phyloP scores from a whole-genome alignment of 73 alveolate species.

The Blepharisma stoltei region DNA sequence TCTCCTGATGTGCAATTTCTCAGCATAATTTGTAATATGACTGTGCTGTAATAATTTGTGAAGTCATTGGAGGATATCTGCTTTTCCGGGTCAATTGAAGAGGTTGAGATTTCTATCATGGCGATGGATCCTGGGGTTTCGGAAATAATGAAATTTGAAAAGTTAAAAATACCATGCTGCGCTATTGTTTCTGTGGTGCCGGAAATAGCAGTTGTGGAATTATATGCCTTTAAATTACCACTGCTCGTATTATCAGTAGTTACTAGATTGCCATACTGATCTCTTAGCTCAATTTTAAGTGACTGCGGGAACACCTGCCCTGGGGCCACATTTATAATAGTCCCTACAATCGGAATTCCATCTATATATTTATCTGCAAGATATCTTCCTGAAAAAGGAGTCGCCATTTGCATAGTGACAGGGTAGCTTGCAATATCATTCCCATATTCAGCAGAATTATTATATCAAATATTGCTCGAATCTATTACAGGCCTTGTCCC shows the following conservation, averaged over 20 bases:
- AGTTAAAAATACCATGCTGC: background rate
- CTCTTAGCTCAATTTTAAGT: background rate
- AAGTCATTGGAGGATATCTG: background rate
- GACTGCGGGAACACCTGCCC: background rate
- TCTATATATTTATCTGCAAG: background rate
- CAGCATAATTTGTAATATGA: background rate
- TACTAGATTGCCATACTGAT: background rate
- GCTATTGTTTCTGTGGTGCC: background rate
- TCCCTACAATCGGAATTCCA: background rate
- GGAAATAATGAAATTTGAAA: background rate
- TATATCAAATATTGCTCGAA: background rate
- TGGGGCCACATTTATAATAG: background rate
- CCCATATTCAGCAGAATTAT: constrained; percentile 25
- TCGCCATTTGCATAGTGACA: background rate
- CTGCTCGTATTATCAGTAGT: background rate
- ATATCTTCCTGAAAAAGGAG: background rate
- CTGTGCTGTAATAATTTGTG: background rate
- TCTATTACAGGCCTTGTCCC: background rate
- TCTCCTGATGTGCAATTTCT: constrained; percentile 31
- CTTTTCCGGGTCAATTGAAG: background rate
- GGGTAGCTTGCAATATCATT: constrained; percentile 20
- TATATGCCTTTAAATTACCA: background rate
- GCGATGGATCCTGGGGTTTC: constrained; percentile 20
- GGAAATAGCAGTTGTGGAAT: background rate
- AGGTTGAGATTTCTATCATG: background rate